Conservation (phyloP, 2,329 filamentous ascomycete species). For the Grosmannia clavigera region DNA sequence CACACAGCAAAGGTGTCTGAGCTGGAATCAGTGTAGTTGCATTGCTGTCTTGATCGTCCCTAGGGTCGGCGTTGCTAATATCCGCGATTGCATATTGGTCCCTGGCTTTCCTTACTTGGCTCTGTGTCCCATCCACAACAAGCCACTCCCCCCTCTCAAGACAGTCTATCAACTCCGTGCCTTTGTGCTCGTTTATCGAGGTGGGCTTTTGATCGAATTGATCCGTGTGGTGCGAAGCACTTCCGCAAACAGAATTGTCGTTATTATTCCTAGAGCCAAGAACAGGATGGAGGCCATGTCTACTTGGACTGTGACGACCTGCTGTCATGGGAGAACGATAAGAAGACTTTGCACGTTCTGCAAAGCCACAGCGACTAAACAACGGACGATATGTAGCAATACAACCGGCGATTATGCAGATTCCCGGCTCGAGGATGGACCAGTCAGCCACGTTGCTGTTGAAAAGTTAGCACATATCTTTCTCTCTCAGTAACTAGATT, state of each 20-base stretch:
- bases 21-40: background rate
- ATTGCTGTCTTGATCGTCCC: background rate
- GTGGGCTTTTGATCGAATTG: background rate
- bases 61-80: background rate
- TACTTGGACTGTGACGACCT: background rate
- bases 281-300: background rate
- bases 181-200: background rate
- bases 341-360: background rate
- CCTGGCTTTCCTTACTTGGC: too few relatives aligned
- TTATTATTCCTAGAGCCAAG: background rate
- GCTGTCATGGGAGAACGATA: background rate
- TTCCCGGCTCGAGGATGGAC: constrained; percentile 24
- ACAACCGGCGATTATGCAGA: constrained; percentile 25
- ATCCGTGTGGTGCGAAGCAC: background rate
- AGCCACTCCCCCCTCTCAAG: background rate
- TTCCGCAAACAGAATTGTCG: background rate
- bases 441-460: constrained; percentile 24
- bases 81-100: background rate
- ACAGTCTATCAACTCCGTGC: background rate
- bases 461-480: background rate
- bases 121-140: background rate
- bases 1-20: background rate
- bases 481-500: too few relatives aligned
- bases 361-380: constrained; percentile 3
- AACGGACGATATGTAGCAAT: constrained; percentile 17